These are phyloP conservation scores for Neurospora sp. DNA, from an alignment of 495 filamentous ascomycete species.

Conservation along the genomic window DNA sequence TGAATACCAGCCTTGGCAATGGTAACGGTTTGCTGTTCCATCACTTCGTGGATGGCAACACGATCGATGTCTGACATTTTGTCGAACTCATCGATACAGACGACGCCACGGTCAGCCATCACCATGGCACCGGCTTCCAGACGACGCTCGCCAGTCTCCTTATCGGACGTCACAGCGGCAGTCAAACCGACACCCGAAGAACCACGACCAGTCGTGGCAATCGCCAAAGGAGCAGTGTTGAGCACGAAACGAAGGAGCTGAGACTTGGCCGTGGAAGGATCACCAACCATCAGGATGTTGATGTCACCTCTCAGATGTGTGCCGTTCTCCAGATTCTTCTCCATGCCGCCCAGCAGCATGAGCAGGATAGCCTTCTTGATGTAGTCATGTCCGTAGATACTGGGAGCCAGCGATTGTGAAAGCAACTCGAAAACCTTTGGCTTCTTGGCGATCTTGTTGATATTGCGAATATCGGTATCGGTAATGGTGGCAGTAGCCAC, in stretches of 20 bases:
- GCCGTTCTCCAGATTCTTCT: slow-evolving; percentile 97
- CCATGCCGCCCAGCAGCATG: slow-evolving; percentile 95
- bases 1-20: slow-evolving; percentile 99
- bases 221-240: slow-evolving; percentile 93
- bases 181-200: slow-evolving; percentile 98
- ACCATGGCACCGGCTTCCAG: slow-evolving; percentile 99
- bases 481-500: slow-evolving; percentile 88
- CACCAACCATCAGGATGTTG: slow-evolving; percentile 98
- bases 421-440: slow-evolving; percentile 87
- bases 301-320: slow-evolving; percentile 97
- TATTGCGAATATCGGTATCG: slow-evolving; percentile 96
- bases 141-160: slow-evolving; percentile 92
- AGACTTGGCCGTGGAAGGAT: slow-evolving; percentile 97
- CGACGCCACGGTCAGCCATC: slow-evolving; percentile 89
- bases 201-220: slow-evolving; percentile 93
- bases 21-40: slow-evolving; percentile 99
- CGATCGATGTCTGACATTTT: slow-evolving; percentile 99
- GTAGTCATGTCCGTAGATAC: slow-evolving; percentile 94
- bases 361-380: slow-evolving; percentile 97
- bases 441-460: slow-evolving; percentile 96
- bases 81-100: slow-evolving; percentile 99
- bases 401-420: slow-evolving; percentile 93
- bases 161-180: slow-evolving; percentile 90
- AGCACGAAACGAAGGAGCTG: slow-evolving; percentile 95
- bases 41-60: slow-evolving; percentile 99